Evolutionary conservation across 1,284 basidiomycete species (phyloP).

Genomic region (Cystobasidium slooffiae): DNA sequence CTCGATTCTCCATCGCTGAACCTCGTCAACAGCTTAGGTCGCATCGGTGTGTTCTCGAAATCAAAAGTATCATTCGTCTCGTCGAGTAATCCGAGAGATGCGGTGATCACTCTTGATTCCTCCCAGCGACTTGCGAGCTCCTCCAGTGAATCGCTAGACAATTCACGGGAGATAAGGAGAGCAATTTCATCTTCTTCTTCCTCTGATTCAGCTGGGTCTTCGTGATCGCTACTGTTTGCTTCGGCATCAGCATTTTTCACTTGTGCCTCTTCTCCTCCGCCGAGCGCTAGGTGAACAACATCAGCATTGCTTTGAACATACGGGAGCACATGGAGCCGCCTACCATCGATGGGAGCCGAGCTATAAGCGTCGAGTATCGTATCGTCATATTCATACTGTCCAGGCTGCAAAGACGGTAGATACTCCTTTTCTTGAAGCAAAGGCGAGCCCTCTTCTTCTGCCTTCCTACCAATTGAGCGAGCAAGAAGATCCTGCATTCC

Average conservation of each 20-base stretch:
- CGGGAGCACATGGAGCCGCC: background rate
- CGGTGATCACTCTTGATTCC: constrained; percentile 15
- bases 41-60: constrained; percentile 29
- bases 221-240: background rate
- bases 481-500: constrained; percentile 11
- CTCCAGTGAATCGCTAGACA: constrained; percentile 37
- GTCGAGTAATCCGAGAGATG: background rate
- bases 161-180: constrained; percentile 37
- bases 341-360: background rate
- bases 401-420: background rate
- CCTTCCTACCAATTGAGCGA: background rate
- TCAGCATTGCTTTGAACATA: background rate
- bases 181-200: constrained; percentile 40
- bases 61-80: constrained; percentile 13
- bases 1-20: constrained; percentile 14
- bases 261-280: background rate
- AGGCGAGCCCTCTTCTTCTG: background rate
- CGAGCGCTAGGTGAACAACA: too few species aligned
- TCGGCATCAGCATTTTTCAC: background rate
- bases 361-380: constrained; percentile 5
- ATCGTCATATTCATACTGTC: constrained; percentile 13
- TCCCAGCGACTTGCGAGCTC: constrained; percentile 40
- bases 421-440: constrained; percentile 8
- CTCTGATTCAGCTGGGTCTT: constrained; percentile 7
- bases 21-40: constrained; percentile 20